Conservation (phyloP, 176 grass and related monocot species). For the Oryza nivara region DNA sequence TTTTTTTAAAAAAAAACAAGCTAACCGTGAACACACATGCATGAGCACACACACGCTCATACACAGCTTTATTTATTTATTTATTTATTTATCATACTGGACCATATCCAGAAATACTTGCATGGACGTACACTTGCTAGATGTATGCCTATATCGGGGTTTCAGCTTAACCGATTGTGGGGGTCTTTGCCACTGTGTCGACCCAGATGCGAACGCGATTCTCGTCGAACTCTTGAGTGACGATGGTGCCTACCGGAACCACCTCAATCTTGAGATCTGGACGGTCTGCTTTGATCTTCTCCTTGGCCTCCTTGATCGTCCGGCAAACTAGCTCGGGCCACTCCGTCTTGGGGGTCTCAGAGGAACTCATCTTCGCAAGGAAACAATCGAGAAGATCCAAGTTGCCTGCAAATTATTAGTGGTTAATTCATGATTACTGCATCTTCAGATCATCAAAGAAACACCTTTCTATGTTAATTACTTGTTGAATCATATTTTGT, state of each 20-base stretch:
- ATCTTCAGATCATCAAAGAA: too few species aligned
- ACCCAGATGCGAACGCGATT: conserved; percentile 18
- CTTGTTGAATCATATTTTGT: too few species aligned
- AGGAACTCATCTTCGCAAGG: conserved; percentile 6
- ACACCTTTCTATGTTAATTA: too few species aligned
- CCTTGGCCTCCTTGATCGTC: conserved; percentile 33
- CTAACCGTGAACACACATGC: too few species aligned
- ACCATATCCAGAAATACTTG: too few species aligned
- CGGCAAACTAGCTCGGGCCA: conserved; percentile 30
- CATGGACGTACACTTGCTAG: background rate
- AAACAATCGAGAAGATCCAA: too few species aligned
- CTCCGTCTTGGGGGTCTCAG: conserved; percentile 18
- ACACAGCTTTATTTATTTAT: too few species aligned
- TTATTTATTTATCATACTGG: too few species aligned
- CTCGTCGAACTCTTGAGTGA: background rate
- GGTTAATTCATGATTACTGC: background rate
- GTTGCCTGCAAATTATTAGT: background rate
- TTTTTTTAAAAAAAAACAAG: too few species aligned
- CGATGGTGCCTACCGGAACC: background rate
- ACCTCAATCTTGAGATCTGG: background rate
- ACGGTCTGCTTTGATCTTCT: conserved; percentile 41
- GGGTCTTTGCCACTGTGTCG: conserved; percentile 1
- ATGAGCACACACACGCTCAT: too few species aligned
- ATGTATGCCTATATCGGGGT: background rate
- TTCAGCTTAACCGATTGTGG: conserved; percentile 22